These are phyloP conservation scores for Cercis canadensis DNA, from an alignment of 306 rosid genomes.

Conservation along the genomic window DNA sequence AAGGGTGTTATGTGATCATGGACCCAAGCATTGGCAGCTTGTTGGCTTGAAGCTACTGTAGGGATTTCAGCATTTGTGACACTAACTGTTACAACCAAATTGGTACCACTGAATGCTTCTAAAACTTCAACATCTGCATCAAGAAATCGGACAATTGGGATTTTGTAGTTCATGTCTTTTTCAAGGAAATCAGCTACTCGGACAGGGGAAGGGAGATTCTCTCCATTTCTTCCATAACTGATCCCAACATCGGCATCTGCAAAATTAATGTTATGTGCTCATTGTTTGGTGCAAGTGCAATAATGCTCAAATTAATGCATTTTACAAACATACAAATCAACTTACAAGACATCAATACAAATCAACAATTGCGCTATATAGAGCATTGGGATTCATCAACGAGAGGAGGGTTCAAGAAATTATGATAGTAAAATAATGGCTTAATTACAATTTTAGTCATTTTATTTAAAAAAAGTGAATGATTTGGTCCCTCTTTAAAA, in stretches of 20 bases:
- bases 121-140: not conserved
- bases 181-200: not conserved
- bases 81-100: not conserved
- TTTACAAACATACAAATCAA: too few species aligned
- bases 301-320: too few species aligned
- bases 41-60: not conserved
- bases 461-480: too few species aligned
- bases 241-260: slow-evolving; percentile 7
- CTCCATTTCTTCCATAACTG: not conserved
- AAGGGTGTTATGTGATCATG: not conserved
- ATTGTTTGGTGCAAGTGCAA: too few species aligned
- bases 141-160: not conserved
- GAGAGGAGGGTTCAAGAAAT: too few species aligned
- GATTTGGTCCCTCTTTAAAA: too few species aligned
- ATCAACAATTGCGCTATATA: too few species aligned
- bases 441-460: too few species aligned
- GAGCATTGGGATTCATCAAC: too few species aligned
- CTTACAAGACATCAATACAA: too few species aligned
- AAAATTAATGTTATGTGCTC: not conserved
- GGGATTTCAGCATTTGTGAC: not conserved
- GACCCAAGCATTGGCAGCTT: not conserved
- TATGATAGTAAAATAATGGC: too few species aligned
- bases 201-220: not conserved
- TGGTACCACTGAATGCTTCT: not conserved
- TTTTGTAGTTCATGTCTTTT: not conserved